Evolutionary conservation across 768 basidiomycete species (phyloP), one percentile per base, ranked within the genome.

Genomic region (Crassisporium funariophilum): DNA sequence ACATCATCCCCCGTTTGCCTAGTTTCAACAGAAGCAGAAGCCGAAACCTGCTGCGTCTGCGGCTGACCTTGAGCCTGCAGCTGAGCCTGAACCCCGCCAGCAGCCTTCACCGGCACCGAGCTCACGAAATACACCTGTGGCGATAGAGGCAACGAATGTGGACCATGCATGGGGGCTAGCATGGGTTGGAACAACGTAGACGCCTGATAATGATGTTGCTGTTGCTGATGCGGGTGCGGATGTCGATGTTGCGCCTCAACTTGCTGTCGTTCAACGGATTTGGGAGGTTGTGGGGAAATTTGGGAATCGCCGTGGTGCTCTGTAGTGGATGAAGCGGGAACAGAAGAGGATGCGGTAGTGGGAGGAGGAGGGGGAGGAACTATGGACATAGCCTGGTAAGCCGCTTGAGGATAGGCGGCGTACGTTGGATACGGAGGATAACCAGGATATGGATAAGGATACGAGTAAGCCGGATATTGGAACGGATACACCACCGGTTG

Each of bases 401-500:
- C 27, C 27, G 13, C n/a, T n/a, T n/a, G n/a, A 13, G 27, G 27
- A 7, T 7, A 29, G 27, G 27, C 27, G 60, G 47, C 9, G 61
- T 44, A 13, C n/a, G n/a, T n/a, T n/a, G 60, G 59, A 22, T 62
- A 69, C 7, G 56, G 45, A 23, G 62, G 57, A 11, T 62, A 61
- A 35, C 59, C 56, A 6, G 64, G 60, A 46, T 66, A 68, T 1
- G 66, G 58, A 44, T 61, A 69, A 5, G 55, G 44, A 46, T 66
- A 68, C 0, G 66, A 57, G 44, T 61, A 69, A 4, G 55, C 44
- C 12, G 53, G 51, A 29, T 49, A 60, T 4, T 46, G 54, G 25
- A 53, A 54, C 1, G 70, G 67, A 47, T 69, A 72, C 1, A 66
- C 58, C 1, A 67, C 56, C 0, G 67, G 56, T 25, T 67, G 55